Evolutionary conservation across 768 basidiomycete species (phyloP), one percentile per base, ranked within the genome.

Genomic region (Hericium alpestre): DNA sequence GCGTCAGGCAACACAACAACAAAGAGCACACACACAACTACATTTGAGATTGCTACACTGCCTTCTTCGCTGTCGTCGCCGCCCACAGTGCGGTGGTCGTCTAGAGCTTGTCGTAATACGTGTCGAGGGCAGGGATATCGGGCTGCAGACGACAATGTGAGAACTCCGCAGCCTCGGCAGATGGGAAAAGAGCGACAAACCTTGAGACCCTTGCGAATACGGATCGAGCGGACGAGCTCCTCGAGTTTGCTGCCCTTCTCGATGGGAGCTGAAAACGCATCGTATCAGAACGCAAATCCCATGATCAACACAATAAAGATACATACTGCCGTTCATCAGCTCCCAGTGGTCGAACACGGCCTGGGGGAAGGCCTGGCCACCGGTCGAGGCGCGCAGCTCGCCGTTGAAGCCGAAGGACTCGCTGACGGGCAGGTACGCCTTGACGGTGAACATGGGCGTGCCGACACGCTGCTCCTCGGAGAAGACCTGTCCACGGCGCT

Each of bases 361-460:
- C 74, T 97, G 96, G 52, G 96, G 94, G 92, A 97, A 98, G 62
- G 96, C 96, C 77, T 99, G 95, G 53, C 96, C 96, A 68, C 81
- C 83, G 43, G 96, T 98, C 52, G 87, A 86, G 70, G 84, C 82
- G 63, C 95, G 89, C 56, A 99, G 86, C 66, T 90, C 93, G 65
- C 88, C 91, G 73, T 93, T 98, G 87, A 98, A 98, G 65, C 95
- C 94, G 76, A 96, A 95, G 15, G 90, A 93, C 74, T 92, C 90
- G 70, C 78, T 76, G 70, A 93, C 90, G 65, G 93, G 92, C 41
- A 93, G 79, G 79, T 92, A 93, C 23, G 93, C 93, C 82, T 96
- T 98, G 74, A 99, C 87, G 50, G 88, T 98, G 86, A 95, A 95
- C 93, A 97, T 96, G 61, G 96, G 96, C 16, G 96, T 99, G 76